Evolutionary conservation across 2,329 filamentous ascomycete species (phyloP).

Genomic region (Aspergillus sp.): DNA sequence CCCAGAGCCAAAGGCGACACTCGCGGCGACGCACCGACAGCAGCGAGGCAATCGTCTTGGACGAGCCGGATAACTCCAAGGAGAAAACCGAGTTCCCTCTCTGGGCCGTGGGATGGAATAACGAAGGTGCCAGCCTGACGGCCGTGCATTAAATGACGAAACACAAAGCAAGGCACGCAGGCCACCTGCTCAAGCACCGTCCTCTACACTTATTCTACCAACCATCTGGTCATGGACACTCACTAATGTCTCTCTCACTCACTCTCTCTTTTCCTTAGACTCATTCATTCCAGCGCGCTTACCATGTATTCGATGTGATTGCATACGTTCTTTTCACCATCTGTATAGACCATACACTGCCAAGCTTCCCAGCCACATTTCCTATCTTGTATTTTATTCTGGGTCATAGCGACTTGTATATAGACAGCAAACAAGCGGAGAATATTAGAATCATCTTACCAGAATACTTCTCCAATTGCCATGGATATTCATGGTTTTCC

Average conservation of each 20-base stretch:
- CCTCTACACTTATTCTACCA: too few species aligned
- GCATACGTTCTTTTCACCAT: slow-evolving; percentile 3
- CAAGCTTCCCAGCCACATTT: not conserved
- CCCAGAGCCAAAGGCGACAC: slow-evolving; percentile 35
- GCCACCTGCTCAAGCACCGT: not conserved
- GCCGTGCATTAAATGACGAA: slow-evolving; percentile 31
- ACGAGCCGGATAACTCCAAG: slow-evolving; percentile 48
- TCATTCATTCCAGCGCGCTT: not conserved
- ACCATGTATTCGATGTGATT: not conserved
- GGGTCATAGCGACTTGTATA: not conserved
- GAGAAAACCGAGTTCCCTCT: slow-evolving; percentile 55
- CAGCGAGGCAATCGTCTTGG: slow-evolving; percentile 48
- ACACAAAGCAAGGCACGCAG: not conserved
- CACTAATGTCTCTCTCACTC: slow-evolving; percentile 3
- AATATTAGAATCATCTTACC: not conserved
- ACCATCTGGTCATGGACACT: not conserved
- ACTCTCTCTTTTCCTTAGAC: slow-evolving; percentile 1
- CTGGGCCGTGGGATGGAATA: slow-evolving; percentile 41
- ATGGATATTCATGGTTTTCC: not conserved
- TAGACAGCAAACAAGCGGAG: not conserved
- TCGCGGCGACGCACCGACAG: slow-evolving; percentile 43
- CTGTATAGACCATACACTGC: not conserved
- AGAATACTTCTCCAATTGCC: not conserved
- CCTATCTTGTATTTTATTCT: not conserved
- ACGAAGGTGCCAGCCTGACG: slow-evolving; percentile 41